Evolutionary conservation across 2,329 filamentous ascomycete genomes (phyloP), one percentile per base, ranked within the genome.

Genomic region (Ilyonectria sp.): DNA sequence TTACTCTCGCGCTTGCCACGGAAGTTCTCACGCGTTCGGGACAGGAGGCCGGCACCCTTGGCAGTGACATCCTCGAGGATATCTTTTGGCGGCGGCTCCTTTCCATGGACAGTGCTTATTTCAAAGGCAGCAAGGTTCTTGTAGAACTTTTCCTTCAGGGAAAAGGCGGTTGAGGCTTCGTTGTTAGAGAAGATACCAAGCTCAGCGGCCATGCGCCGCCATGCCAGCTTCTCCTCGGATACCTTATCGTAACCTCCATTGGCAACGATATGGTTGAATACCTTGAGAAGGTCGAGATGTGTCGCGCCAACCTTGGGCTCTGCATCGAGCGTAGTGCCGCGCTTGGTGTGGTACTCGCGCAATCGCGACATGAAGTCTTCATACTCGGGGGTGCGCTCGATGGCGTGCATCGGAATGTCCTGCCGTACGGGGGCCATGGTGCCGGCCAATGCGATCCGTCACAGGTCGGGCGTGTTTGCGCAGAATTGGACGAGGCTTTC

Each of bases 121-220:
- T 97, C 94, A 81, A 93, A 97, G 2, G 94, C 94, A 13, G 92
- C 92, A 50, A 97, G 87, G 75, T 95, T 94, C 80, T 94, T 95
- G 85, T 97, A 97, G 83, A 96, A 97, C 69, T 93, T 91, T 63
- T 93, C 92, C 83, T 97, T 97, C 63, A 97, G 85, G 66, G 92
- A 89, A 82, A 97, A 97, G 15, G 94, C 94, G 66, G 94, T 90
- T n/a, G 94, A 93, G 7, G 94, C 87, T 69, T 93, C 90, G 77
- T 95, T 94, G 75, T 88, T 87, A 63, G 90, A 91, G 76, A 90
- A 90, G 70, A 95, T 89, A 56, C 93, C 90, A 64, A 97, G 91
- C 74, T 94, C 91, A 60, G 91, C 87, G 13, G 92, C 93, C 75
- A 97, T 87, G 74, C 90, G 90, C 70, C 94, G 89, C 94, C 94